Evolutionary conservation across 331 rosid genomes (phyloP).

Genomic region (Saraca asoca): DNA sequence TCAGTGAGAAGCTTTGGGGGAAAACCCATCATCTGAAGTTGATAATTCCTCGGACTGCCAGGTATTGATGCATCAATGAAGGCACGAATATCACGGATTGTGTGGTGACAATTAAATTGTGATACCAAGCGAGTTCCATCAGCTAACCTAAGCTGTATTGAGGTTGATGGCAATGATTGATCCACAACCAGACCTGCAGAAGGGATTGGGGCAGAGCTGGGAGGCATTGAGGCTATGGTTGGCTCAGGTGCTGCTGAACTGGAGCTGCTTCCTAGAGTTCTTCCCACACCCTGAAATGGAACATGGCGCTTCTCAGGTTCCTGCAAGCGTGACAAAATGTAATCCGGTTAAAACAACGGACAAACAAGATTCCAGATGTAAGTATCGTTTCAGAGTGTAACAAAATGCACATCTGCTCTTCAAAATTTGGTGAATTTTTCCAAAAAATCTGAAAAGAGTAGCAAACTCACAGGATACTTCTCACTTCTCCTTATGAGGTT

Average conservation of each 20-base stretch:
- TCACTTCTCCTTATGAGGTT: conserved; percentile 83
- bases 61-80: conserved; percentile 77
- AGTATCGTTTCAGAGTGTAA: background rate
- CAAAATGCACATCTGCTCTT: background rate
- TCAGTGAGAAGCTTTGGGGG: conserved; percentile 86
- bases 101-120: conserved; percentile 68
- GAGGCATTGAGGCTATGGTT: conserved; percentile 37
- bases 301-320: conserved; percentile 64
- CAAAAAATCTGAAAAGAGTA: background rate
- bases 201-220: conserved; percentile 48
- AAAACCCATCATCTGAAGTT: conserved; percentile 88
- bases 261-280: conserved; percentile 91
- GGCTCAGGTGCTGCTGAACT: conserved; percentile 56
- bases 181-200: conserved; percentile 65
- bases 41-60: conserved; percentile 61
- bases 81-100: conserved; percentile 62
- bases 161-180: conserved; percentile 72
- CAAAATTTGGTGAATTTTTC: conserved; percentile 5
- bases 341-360: background rate
- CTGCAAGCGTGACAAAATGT: conserved; percentile 40
- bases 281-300: conserved; percentile 87
- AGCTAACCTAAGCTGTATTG: conserved; percentile 86
- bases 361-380: background rate
- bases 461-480: conserved; percentile 68
- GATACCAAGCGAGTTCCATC: conserved; percentile 89